phyloP scores from a whole-genome alignment of 768 basidiomycete genomes.

The Asterophora lycoperdoides region DNA sequence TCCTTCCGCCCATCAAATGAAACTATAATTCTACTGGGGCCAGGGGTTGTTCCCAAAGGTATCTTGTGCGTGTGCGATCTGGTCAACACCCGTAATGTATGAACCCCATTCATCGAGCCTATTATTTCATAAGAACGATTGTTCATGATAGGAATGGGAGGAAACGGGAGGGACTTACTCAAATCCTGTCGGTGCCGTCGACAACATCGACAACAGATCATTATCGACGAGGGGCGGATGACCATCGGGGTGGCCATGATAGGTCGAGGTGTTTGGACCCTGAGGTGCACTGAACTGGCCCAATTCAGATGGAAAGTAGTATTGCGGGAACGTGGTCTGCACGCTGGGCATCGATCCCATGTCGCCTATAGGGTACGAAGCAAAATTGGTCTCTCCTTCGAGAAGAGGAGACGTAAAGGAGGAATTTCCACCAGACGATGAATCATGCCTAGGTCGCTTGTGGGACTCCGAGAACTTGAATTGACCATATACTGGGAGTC shows the following conservation, averaged over 20 bases:
- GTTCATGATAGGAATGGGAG: not conserved
- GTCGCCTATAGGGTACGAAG: not conserved
- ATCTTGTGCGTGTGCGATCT: slow-evolving; percentile 22
- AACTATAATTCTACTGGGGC: not conserved
- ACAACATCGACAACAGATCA: slow-evolving; percentile 60
- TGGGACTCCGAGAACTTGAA: slow-evolving; percentile 32
- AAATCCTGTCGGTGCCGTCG: slow-evolving; percentile 52
- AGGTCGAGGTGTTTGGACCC: not conserved
- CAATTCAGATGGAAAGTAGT: not conserved
- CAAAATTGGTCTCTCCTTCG: not conserved
- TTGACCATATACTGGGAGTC: slow-evolving; percentile 45
- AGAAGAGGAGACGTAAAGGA: not conserved
- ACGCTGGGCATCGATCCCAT: not conserved
- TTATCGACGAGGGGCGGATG: slow-evolving; percentile 34
- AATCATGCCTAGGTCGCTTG: slow-evolving; percentile 8
- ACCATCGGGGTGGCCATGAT: not conserved
- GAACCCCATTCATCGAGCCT: slow-evolving; percentile 42
- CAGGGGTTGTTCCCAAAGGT: not conserved
- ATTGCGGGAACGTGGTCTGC: not conserved
- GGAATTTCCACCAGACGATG: not conserved
- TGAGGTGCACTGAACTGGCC: not conserved
- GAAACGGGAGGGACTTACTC: slow-evolving; percentile 40
- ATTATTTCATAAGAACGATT: slow-evolving; percentile 1
- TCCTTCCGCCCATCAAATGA: not conserved
- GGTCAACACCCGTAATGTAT: slow-evolving; percentile 36